Percentiles rank a stretch among this genome's conserved stretches.
Evolutionary conservation across 2,329 filamentous ascomycete species (phyloP).

Genomic region (Calycina herbarum): DNA sequence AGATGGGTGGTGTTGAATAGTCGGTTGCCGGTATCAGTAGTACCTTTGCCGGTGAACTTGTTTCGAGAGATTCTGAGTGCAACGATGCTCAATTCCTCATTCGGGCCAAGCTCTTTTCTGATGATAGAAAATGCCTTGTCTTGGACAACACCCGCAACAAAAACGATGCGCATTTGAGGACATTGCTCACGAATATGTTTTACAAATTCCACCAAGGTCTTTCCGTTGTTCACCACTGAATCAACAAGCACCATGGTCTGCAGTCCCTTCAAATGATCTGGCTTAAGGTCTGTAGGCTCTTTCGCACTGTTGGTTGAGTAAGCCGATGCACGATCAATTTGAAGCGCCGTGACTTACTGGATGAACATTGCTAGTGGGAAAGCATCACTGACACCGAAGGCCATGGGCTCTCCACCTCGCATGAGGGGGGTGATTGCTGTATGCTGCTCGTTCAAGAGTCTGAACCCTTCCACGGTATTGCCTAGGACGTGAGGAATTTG

Average conservation of each 20-base stretch:
- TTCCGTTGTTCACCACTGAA: constrained; percentile 60
- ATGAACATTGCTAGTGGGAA: constrained; percentile 54
- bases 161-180: constrained; percentile 47
- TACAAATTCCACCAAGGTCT: constrained; percentile 50
- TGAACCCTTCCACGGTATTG: constrained; percentile 45
- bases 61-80: constrained; percentile 57
- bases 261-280: constrained; percentile 42
- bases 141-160: constrained; percentile 58
- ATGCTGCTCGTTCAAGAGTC: constrained; percentile 46
- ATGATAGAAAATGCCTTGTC: constrained; percentile 33
- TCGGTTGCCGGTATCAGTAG: constrained; percentile 59
- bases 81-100: constrained; percentile 44
- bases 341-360: constrained; percentile 36
- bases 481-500: constrained; percentile 54
- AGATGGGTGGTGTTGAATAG: constrained; percentile 58
- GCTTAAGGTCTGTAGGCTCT: constrained; percentile 43
- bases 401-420: constrained; percentile 64
- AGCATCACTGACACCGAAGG: constrained; percentile 54
- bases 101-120: constrained; percentile 11
- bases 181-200: constrained; percentile 45
- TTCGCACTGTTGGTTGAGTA: constrained; percentile 27
- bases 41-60: constrained; percentile 52
- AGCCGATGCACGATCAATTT: background rate
- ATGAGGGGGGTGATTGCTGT: constrained; percentile 61
- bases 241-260: constrained; percentile 55